Percentiles rank a stretch among this genome's conserved stretches.
Conservation (phyloP, 169 alveolate species). For the Cryptosporidium ubiquitum region DNA sequence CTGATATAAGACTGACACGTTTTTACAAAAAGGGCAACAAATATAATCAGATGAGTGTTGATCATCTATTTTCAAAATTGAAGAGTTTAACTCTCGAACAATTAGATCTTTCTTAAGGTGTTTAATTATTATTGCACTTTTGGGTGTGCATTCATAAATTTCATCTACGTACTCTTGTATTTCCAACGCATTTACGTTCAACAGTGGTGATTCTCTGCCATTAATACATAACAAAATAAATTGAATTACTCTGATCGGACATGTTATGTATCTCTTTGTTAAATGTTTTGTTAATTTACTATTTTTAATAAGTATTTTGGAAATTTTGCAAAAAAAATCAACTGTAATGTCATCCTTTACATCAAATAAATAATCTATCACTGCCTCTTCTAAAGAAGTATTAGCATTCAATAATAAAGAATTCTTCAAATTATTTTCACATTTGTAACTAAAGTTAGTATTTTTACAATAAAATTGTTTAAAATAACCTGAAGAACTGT, state of each 20-base stretch:
- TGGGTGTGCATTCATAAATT: conserved; percentile 57
- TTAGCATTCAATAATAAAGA: background rate
- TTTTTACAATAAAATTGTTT: background rate
- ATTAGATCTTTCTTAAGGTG: conserved; percentile 22
- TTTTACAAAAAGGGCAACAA: conserved; percentile 55
- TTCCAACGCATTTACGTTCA: conserved; percentile 26
- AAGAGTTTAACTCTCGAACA: background rate
- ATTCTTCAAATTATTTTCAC: background rate
- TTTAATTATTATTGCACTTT: conserved; percentile 2
- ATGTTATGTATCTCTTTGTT: conserved; percentile 7
- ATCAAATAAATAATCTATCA: conserved; percentile 20
- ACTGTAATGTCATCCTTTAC: background rate
- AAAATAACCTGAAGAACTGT: background rate
- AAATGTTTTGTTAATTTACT: conserved; percentile 5
- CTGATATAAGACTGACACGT: background rate
- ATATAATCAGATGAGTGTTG: background rate
- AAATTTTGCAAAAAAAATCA: conserved; percentile 9
- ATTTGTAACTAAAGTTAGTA: background rate
- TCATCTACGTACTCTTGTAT: conserved; percentile 50
- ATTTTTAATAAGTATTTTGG: conserved; percentile 6
- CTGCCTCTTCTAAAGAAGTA: conserved; percentile 3
- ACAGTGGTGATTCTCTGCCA: conserved; percentile 37
- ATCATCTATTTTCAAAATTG: background rate
- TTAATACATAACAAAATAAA: conserved; percentile 34
- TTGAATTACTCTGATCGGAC: conserved; percentile 63